A percentile compares a stretch with the other conserved stretches of the same genome.
Conservation (phyloP, 139 green algal species). For the Ettlia oleoabundans region DNA sequence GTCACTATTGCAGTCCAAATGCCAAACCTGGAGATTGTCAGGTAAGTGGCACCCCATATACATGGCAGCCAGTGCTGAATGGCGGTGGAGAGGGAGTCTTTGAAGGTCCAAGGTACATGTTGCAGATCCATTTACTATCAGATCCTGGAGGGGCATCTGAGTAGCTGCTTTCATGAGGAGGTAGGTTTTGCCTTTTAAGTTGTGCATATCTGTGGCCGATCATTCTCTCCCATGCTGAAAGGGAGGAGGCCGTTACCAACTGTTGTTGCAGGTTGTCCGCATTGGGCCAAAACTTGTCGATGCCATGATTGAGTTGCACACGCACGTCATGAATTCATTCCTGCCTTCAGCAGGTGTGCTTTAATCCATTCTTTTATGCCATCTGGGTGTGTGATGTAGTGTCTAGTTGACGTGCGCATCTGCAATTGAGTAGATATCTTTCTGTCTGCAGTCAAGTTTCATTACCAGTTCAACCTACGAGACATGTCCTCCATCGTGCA, state of each 20-base stretch:
- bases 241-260: no score
- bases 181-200: no score
- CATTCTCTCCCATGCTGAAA: neutral
- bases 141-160: slow-evolving; percentile 75
- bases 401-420: neutral
- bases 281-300: slow-evolving; percentile 80
- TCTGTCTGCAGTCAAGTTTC: slow-evolving; percentile 86
- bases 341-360: slow-evolving; percentile 62
- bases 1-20: slow-evolving; percentile 86
- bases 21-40: slow-evolving; percentile 76
- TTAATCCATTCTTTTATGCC: neutral
- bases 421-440: no score
- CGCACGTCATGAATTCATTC: slow-evolving; percentile 86
- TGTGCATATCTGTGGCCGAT: no score
- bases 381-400: neutral
- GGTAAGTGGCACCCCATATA: slow-evolving; percentile 5
- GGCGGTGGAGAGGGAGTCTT: no score
- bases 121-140: slow-evolving; percentile 52
- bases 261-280: slow-evolving; percentile 10
- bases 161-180: slow-evolving; percentile 65
- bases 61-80: no score
- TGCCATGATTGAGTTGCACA: slow-evolving; percentile 89
- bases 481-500: slow-evolving; percentile 84
- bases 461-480: slow-evolving; percentile 94
- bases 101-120: no score